A percentile compares a stretch with the other conserved stretches of the same genome.
phyloP scores from a whole-genome alignment of 1,139 yeast species.

The Groenewaldozyma auringiensis region DNA sequence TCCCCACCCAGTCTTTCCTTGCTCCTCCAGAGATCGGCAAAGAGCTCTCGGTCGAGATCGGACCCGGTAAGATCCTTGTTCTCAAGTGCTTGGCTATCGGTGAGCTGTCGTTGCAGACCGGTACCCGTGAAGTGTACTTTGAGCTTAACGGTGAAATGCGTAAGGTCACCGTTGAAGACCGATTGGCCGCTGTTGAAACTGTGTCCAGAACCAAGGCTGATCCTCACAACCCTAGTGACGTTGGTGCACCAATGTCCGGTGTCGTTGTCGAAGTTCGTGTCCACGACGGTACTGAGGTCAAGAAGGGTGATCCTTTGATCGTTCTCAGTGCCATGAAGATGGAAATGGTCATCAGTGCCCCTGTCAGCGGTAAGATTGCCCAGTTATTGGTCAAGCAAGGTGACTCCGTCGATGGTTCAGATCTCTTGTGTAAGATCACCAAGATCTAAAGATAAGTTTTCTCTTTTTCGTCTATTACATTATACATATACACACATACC shows the following conservation, averaged over 20 bases:
- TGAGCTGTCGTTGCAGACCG: conserved; percentile 75
- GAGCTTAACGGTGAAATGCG: conserved; percentile 98
- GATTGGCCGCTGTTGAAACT: conserved; percentile 74
- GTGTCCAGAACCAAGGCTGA: conserved; percentile 88
- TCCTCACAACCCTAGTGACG: conserved; percentile 75
- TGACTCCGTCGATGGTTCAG: conserved; percentile 92
- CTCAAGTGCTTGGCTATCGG: conserved; percentile 90
- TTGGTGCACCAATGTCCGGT: conserved; percentile 99
- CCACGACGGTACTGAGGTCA: conserved; percentile 77
- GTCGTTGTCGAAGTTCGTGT: conserved; percentile 92
- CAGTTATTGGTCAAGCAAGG: conserved; percentile 76
- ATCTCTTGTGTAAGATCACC: conserved; percentile 52
- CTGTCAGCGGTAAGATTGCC: conserved; percentile 74
- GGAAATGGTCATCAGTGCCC: conserved; percentile 98
- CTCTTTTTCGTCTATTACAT: background rate
- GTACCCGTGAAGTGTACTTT: conserved; percentile 92
- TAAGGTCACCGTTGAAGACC: conserved; percentile 87
- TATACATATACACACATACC: background rate
- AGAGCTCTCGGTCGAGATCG: conserved; percentile 83
- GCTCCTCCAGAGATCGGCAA: conserved; percentile 82
- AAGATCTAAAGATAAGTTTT: conserved; percentile 18
- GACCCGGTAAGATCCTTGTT: conserved; percentile 89
- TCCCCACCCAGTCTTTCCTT: conserved; percentile 87
- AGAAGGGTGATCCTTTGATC: conserved; percentile 94
- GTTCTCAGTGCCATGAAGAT: conserved; percentile 98